A percentile compares a stretch with the other conserved stretches of the same genome.
These are phyloP conservation scores for Thuidium tamariscinum DNA, from an alignment of 225 moss, liverwort and hornwort genomes.

Conservation along the genomic window DNA sequence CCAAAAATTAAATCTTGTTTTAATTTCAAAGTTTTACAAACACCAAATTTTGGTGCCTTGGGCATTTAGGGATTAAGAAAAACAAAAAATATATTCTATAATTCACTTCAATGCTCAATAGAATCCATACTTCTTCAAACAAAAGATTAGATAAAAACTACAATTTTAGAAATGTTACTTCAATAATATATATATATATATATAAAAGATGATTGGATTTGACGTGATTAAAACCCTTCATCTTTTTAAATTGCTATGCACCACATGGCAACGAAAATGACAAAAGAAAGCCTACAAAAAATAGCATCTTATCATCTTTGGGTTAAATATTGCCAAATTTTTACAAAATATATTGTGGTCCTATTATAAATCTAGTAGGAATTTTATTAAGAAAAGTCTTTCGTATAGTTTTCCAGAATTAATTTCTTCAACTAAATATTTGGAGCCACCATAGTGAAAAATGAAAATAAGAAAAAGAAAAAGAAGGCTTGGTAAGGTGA, in stretches of 20 bases:
- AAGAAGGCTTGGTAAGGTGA: rapidly evolving
- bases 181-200: too few species aligned
- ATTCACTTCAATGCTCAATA: background rate
- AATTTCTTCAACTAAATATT: background rate
- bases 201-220: too few species aligned
- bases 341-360: background rate
- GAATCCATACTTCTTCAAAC: background rate
- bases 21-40: too few species aligned
- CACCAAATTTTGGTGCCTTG: too few species aligned
- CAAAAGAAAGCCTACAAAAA: background rate
- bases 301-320: background rate
- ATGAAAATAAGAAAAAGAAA: background rate
- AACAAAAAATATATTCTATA: background rate
- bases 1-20: too few species aligned
- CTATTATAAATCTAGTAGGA: rapidly evolving
- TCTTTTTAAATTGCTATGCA: background rate
- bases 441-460: background rate
- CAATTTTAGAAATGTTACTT: too few species aligned
- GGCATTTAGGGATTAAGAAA: too few species aligned
- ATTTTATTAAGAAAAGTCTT: too few species aligned
- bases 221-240: too few species aligned
- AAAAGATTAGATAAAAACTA: background rate
- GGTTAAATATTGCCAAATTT: background rate
- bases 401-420: background rate
- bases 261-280: background rate